Evolutionary conservation across 176 grass and related monocot species (phyloP), one percentile per base, ranked within the genome.

Genomic region (Elymus sibiricus): DNA sequence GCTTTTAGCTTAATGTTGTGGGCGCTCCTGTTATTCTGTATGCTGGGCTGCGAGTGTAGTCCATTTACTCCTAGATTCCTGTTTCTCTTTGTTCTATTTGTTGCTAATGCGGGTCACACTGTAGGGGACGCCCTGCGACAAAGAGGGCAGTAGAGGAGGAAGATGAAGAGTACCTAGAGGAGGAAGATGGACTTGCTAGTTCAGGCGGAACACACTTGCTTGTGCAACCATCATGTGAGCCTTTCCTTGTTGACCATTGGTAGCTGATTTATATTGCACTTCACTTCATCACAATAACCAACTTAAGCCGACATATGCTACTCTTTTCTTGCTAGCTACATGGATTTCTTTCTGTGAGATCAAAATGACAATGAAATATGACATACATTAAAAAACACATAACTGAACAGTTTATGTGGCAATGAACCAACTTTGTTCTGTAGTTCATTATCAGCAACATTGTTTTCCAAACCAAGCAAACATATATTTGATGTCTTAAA

Each of bases 121-220:
- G 44, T 59, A 98, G 96, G 91, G 96, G 96, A 4, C 96, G 96
- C 19, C 96, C 95, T 89, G 88, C 90, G 14, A 92, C 96, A 59
- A 98, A 98, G 83, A 73, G 95, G 82, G 95, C 93, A 11, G 93
- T 89, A 86, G 96, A 98, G 79, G 96, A 98, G 91, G 96, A 98
- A 77, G 93, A 98, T 34, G 96, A 98, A 80, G 91, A 94, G 72
- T 98, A 85, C 88, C 93, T 98, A 83, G 96, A 98, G 81, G 96
- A 92, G 82, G 96, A 98, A 89, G 96, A 95, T 79, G 87, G 78
- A 25, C 89, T 98, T 81, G 85, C 84, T 89, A 92, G 85, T 86
- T 76, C 91, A 31, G 95, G 86, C 15, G 96, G 93, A 9, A 98
- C 96, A 61, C 88, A 92, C 38, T 89, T 98, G 70, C 11, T 94